These are phyloP conservation scores for Meyerozyma sp. DNA, from an alignment of 1,139 yeast genomes.

Conservation along the genomic window DNA sequence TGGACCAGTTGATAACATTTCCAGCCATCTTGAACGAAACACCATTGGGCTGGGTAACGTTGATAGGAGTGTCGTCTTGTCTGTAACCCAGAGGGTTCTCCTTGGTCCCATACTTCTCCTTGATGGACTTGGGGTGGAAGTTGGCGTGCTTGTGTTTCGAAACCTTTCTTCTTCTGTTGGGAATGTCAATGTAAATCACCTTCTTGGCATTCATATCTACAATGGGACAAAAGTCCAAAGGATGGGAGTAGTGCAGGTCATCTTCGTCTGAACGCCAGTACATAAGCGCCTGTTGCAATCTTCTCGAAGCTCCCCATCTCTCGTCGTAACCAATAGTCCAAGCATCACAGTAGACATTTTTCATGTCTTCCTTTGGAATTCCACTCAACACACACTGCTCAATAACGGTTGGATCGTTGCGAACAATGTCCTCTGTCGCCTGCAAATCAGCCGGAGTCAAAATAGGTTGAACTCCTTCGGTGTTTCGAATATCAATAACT, in stretches of 20 bases:
- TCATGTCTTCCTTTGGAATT: conserved; percentile 59
- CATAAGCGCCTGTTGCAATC: conserved; percentile 78
- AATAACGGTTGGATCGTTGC: conserved; percentile 65
- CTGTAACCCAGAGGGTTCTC: conserved; percentile 52
- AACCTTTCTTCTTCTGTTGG: conserved; percentile 66
- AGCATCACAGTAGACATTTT: conserved; percentile 73
- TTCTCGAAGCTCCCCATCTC: conserved; percentile 71
- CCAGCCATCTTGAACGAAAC: conserved; percentile 71
- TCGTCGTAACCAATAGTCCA: conserved; percentile 86
- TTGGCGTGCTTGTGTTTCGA: conserved; percentile 63
- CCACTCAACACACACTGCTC: conserved; percentile 71
- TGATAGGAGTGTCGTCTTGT: conserved; percentile 53
- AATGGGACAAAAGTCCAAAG: conserved; percentile 78
- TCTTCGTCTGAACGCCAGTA: conserved; percentile 75
- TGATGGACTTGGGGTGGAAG: conserved; percentile 61
- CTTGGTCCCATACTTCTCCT: conserved; percentile 51
- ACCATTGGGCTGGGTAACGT: conserved; percentile 75
- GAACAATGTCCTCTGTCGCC: conserved; percentile 57
- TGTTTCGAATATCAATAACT: conserved; percentile 42
- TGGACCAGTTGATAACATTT: conserved; percentile 69
- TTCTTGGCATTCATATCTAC: conserved; percentile 67
- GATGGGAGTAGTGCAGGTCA: conserved; percentile 80
- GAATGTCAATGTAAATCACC: conserved; percentile 70
- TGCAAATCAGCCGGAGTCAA: conserved; percentile 66
- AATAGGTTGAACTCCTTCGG: conserved; percentile 67